Percentiles rank a stretch among this genome's conserved stretches.
Conservation (phyloP, 257 asterid species). For the Pogostemon cablin region DNA sequence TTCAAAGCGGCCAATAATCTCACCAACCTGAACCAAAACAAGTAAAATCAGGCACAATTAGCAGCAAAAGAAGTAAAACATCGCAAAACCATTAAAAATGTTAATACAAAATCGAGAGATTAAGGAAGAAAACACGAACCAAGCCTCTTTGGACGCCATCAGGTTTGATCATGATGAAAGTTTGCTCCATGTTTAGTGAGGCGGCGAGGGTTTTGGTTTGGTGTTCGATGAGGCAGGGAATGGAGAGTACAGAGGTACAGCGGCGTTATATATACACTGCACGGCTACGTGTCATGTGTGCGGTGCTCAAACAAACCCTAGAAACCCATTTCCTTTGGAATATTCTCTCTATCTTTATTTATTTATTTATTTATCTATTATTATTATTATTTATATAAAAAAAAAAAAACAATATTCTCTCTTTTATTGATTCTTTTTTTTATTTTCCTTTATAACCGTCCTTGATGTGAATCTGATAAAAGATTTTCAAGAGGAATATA, state of each 20-base stretch:
- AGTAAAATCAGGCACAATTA: constrained; percentile 19
- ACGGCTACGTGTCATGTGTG: background rate
- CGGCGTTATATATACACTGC: constrained; percentile 10
- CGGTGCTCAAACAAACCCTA: constrained; percentile 40
- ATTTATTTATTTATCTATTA: no score
- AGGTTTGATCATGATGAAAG: constrained; percentile 98
- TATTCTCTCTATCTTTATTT: background rate
- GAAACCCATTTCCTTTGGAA: constrained; percentile 33
- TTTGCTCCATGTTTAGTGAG: constrained; percentile 75
- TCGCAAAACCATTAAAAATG: background rate
- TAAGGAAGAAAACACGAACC: constrained; percentile 42
- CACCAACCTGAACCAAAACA: constrained; percentile 78
- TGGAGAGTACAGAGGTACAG: background rate
- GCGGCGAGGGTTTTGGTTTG: constrained; percentile 20
- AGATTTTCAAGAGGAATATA: background rate
- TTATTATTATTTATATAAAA: no score
- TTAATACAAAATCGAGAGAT: background rate
- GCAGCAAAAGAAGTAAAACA: background rate
- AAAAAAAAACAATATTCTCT: no score
- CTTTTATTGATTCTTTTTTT: background rate
- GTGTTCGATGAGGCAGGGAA: background rate
- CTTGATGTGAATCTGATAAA: background rate
- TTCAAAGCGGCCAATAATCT: constrained; percentile 85
- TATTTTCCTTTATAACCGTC: background rate
- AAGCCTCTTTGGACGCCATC: constrained; percentile 98